Evolutionary conservation across 2,329 filamentous ascomycete genomes (phyloP).

Genomic region (Cercospora brassicicola): DNA sequence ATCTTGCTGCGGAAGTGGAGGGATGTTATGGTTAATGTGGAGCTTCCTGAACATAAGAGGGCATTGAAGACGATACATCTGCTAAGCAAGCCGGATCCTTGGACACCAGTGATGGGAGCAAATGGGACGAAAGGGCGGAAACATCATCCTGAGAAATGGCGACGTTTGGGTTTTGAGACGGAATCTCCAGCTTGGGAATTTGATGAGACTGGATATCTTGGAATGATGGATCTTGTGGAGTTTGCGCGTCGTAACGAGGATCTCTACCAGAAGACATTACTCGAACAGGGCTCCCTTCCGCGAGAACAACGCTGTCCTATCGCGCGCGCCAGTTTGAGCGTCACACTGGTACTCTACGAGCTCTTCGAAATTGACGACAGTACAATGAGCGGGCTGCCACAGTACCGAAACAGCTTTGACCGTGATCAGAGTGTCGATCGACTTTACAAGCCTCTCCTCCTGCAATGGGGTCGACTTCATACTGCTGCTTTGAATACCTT

Average conservation of each 20-base stretch:
- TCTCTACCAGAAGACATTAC: slow-evolving; percentile 82
- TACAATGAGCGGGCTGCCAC: slow-evolving; percentile 20
- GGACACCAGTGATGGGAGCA: slow-evolving; percentile 48
- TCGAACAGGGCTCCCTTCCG: slow-evolving; percentile 80
- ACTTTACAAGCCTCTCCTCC: slow-evolving; percentile 78
- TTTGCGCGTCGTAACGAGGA: slow-evolving; percentile 92
- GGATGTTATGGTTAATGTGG: slow-evolving; percentile 78
- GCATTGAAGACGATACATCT: slow-evolving; percentile 84
- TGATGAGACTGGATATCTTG: slow-evolving; percentile 79
- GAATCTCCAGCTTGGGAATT: slow-evolving; percentile 88
- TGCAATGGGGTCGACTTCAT: slow-evolving; percentile 92
- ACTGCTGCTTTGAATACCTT: slow-evolving; percentile 83
- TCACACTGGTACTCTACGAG: slow-evolving; percentile 87
- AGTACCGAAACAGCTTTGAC: slow-evolving; percentile 21
- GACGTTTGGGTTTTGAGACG: slow-evolving; percentile 83
- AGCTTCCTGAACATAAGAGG: slow-evolving; percentile 82
- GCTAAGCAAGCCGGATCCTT: slow-evolving; percentile 54
- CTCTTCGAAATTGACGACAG: slow-evolving; percentile 82
- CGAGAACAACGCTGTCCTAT: slow-evolving; percentile 77
- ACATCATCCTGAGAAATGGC: slow-evolving; percentile 90
- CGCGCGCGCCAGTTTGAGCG: slow-evolving; percentile 78
- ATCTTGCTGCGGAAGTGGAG: slow-evolving; percentile 69
- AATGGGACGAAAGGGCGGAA: slow-evolving; percentile 49
- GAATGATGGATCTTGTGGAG: slow-evolving; percentile 96
- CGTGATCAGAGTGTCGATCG: slow-evolving; percentile 67